Conservation (phyloP, 257 asterid genomes). For the Solanum stenotomum region DNA sequence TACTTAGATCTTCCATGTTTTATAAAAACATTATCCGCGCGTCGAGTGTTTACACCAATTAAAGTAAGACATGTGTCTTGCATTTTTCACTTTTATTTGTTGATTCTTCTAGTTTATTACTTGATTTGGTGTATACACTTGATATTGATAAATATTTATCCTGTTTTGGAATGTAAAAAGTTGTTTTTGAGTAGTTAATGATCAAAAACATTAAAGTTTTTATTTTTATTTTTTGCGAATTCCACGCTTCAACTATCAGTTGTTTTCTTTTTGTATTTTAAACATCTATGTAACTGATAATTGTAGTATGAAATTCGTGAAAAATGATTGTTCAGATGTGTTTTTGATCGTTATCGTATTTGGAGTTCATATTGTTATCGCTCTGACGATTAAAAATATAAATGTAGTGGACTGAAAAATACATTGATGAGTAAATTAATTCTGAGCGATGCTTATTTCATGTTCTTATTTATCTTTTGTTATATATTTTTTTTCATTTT, state of each 20-base stretch:
- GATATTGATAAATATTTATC: not conserved
- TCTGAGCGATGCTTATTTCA: not conserved
- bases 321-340: too few species aligned
- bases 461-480: not conserved
- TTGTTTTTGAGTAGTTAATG: not conserved
- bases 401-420: not conserved
- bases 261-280: not conserved
- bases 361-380: not conserved
- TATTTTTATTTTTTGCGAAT: too few species aligned
- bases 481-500: not conserved
- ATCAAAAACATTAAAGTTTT: not conserved
- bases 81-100: not conserved
- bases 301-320: not conserved
- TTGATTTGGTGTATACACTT: not conserved
- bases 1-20: not conserved
- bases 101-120: not conserved
- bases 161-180: not conserved
- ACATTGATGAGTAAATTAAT: not conserved
- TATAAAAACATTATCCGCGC: not conserved
- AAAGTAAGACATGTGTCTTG: not conserved
- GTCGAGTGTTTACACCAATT: not conserved
- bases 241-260: rapidly evolving
- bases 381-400: not conserved
- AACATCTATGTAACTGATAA: too few species aligned
- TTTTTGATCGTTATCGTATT: too few species aligned